Evolutionary conservation across 2,329 filamentous ascomycete genomes (phyloP).

Genomic region (Aspergillus persii): DNA sequence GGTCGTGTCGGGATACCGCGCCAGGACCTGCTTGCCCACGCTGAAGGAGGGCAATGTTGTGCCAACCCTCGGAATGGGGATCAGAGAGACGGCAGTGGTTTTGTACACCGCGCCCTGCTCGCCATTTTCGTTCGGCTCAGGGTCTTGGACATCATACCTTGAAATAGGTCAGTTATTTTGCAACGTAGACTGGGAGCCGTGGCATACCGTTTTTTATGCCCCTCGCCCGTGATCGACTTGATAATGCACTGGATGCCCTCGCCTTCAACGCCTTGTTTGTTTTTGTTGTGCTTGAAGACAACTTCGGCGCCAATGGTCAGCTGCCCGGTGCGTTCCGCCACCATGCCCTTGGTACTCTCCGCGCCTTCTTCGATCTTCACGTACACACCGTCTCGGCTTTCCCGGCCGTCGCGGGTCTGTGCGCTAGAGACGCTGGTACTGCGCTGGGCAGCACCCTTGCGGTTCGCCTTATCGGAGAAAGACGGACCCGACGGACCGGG

Average conservation of each 20-base stretch:
- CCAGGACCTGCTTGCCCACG: constrained; percentile 69
- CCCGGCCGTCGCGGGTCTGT: constrained; percentile 38
- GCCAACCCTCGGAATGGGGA: constrained; percentile 65
- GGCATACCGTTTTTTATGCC: constrained; percentile 61
- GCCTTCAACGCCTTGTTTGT: constrained; percentile 50
- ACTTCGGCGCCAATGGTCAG: constrained; percentile 49
- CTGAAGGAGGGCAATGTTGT: constrained; percentile 61
- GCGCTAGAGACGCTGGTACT: constrained; percentile 45
- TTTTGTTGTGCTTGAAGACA: constrained; percentile 52
- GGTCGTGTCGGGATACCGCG: constrained; percentile 78
- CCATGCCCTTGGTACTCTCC: constrained; percentile 43
- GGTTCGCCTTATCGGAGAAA: constrained; percentile 42
- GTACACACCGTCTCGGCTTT: constrained; percentile 33
- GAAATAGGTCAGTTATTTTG: constrained; percentile 15
- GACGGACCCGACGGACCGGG: constrained; percentile 42
- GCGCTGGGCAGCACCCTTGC: constrained; percentile 41
- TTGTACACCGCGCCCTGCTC: constrained; percentile 63
- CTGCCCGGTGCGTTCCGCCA: constrained; percentile 45
- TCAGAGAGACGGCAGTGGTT: constrained; percentile 71
- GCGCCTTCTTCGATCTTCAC: constrained; percentile 45
- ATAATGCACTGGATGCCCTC: constrained; percentile 73
- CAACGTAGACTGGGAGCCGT: constrained; percentile 2
- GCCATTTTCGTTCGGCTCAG: constrained; percentile 69
- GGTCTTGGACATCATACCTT: constrained; percentile 76
- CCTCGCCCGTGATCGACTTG: constrained; percentile 70